Percentiles rank a stretch among this genome's conserved stretches.
phyloP scores from a whole-genome alignment of 75 land plant genomes.

The Sequoia sempervirens region DNA sequence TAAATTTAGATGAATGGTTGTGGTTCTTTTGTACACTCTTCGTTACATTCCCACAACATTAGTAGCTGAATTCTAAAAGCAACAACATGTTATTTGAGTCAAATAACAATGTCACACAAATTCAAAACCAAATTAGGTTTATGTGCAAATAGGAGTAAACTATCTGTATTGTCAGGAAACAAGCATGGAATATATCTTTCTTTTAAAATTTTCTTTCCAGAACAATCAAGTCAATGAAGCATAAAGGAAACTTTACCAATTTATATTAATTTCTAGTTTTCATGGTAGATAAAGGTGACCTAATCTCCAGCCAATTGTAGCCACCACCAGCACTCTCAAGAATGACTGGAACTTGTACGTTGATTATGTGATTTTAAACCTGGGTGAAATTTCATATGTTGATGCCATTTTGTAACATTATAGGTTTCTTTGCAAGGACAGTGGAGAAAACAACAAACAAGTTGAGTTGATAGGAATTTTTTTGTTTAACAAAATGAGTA shows the following conservation, averaged over 20 bases:
- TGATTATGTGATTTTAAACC: neutral
- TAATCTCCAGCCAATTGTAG: neutral
- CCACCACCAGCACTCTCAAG: neutral
- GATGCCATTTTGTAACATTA: conserved; percentile 1
- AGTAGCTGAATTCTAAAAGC: neutral
- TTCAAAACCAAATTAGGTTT: neutral
- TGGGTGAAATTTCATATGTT: neutral
- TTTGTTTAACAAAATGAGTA: neutral
- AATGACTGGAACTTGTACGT: neutral
- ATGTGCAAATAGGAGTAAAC: neutral
- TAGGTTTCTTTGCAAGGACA: neutral
- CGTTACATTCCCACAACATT: neutral
- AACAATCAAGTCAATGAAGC: neutral
- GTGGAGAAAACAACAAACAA: neutral
- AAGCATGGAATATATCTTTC: neutral
- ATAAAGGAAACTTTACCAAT: neutral
- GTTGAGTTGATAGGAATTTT: neutral
- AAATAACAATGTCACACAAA: neutral
- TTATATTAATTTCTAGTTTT: neutral
- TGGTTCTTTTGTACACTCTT: neutral
- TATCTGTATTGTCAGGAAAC: neutral
- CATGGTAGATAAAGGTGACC: neutral
- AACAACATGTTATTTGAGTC: neutral
- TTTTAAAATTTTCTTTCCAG: neutral
- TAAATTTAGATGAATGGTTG: neutral